Evolutionary conservation across 805 yeast species (phyloP), one percentile per base, ranked within the genome.

Genomic region (Peterozyma toletana): DNA sequence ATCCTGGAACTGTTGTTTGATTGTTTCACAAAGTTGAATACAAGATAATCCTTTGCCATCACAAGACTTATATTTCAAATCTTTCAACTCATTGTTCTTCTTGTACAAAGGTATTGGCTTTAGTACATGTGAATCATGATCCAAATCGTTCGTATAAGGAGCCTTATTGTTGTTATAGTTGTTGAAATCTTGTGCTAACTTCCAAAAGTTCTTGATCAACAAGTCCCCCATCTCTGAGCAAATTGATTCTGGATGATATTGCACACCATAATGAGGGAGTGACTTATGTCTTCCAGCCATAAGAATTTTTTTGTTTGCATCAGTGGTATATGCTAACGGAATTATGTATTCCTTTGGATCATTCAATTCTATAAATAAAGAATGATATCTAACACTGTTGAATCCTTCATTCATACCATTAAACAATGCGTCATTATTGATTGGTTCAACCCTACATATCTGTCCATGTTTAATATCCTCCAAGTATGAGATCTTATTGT

Each of bases 241-340:
- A 35, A 91, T 78, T 1, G 96, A 88, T 56, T 93, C 99, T 0
- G 99, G 99, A 56, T 93, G 99, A 56, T 90, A 95, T 56, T 93
- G 99, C 2, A 93, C 97, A 0, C 96, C 99, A 59, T 70, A 91
- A 66, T 84, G 85, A 0, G 97, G 97, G 16, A 65, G 62, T 0
- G 33, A 15, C 0, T 40, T 51, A 54, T 86, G 90, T 55, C 66
- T 73, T 0, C 75, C 93, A 0, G 95, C 96, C 99, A 93, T 93
- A 30, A 87, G 57, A 5, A 84, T 63, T 35, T 56, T 55, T 2
- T 45, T 46, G 10, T 66, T 57, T 13, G 57, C 68, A 41, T 70
- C 75, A n/a, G 50, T 34, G 34, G 90, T 76, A 48, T 65, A 64
- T 0, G 93, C 95, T 43, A 87, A 63, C 0, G 90, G 84, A 2